Base-by-base conservation (phyloP, 2,329 filamentous ascomycete species). In the Ophiocordyceps robertsii region DNA sequence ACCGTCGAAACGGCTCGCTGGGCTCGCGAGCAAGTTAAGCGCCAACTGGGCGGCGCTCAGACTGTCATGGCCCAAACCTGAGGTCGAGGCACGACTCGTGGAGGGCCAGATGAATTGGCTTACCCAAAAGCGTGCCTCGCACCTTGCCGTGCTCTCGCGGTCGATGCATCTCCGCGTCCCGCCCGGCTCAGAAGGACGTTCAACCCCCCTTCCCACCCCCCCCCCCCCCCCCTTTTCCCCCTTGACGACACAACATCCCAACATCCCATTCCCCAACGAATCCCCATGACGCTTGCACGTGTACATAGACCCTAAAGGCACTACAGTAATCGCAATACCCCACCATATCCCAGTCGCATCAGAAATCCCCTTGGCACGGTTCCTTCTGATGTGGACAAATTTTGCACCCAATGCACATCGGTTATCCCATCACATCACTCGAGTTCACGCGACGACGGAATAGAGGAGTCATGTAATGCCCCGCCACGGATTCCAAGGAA, bases 11-110 rank as follows among this genome's bases (percentile, higher is more conserved):
- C 92, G 38, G 92, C 92, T 58, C 84, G 90, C 55, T 98, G 92
- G 92, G 89, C 92, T 49, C 83, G 90, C 47, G 92, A 96, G 66
- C 88, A 95, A 62, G 89, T 96, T 62, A 96, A 95, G 75, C 84
- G 87, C 55, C 92, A 98, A 65, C 66, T 80, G 41, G 73, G 74
- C 45, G 75, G 75, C 49, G 40, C 60, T 57, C 53, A 67, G 60
- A 47, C 53, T 42, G 66, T 73, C 53, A 76, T 77, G 70, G 61
- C 67, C 43, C 66, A 72, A 52, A 65, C 65, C 49, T 73, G 53
- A 60, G 44, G 35, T 29, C 29, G 33, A 7, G 12, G 39, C 21
- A 24, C 16, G 27, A 16, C 13, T 35, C 24, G 10, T 32, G 21
- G 17, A 24, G 9, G 14, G 12, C 38, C 27, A 27, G 17, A 40